Base-by-base conservation (phyloP, 257 asterid genomes). In the Solanum microdontum region DNA sequence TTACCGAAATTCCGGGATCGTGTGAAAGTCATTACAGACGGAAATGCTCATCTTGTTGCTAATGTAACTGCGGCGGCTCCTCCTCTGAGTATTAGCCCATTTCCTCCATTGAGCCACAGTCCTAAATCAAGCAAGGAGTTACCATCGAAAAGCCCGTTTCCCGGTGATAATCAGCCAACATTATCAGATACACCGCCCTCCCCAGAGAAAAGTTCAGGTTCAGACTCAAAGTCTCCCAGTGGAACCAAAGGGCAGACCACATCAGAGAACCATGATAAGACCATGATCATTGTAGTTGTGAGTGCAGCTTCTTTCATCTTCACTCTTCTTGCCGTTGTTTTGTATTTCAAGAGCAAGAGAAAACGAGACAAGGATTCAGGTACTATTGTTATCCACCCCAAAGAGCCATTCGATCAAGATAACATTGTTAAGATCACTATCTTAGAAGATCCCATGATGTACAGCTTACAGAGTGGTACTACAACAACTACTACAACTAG, bases 1-100 rank as follows among this genome's bases (percentile, higher is more conserved):
- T 88, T 96, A 84, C 99, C 99, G 2, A 92, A 86, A 64, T 96
- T 96, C 76, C 79, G 88, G 3, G 83, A 36, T 32, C 87, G 88
- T 68, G 97, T 94, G 85, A 87, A 74, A 73, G 89, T 95, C 11
- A 90, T 93, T 23, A 87, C n/a, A 33, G 91, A 90, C 87, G 96
- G 89, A 79, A 92, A 93, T 87, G 80, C 92, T 11, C 87, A 68
- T 34, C 89, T 94, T 32, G 39, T 51, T 62, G 75, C 88, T 28
- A 88, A 79, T 55, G 90, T 88, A 37, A 34, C 72, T 10, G 66
- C 17, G 4, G 75, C 24, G 12, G 34, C 84, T 26, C 77, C 87
- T 69, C 85, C 94, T 66, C 87, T 91, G 32, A 69, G 10, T 28
- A 82, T 43, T 8, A 40, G 87, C 68, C 88, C 89, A 34, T 51